These are phyloP conservation scores for Pleoardoris graminearum DNA, from an alignment of 2,329 filamentous ascomycete species.

Conservation along the genomic window DNA sequence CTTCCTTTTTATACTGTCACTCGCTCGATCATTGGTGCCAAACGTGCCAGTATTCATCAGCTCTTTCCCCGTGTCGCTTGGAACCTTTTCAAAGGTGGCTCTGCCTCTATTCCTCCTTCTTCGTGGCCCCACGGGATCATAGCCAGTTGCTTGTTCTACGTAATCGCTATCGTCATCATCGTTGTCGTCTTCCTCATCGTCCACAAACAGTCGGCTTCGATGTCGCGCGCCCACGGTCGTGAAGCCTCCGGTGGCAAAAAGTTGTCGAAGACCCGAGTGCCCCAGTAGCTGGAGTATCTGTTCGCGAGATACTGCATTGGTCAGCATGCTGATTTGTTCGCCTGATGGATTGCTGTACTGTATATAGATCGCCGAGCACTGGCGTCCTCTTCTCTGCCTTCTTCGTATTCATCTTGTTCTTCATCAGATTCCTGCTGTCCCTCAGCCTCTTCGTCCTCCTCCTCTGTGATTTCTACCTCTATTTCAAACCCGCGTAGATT, in stretches of 20 bases:
- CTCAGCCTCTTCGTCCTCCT: conserved; percentile 46
- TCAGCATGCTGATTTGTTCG: conserved; percentile 5
- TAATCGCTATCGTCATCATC: conserved; percentile 22
- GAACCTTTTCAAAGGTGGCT: conserved; percentile 74
- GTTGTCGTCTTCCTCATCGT: conserved; percentile 16
- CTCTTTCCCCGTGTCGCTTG: conserved; percentile 73
- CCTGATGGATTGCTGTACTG: conserved; percentile 15
- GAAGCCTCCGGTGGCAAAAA: conserved; percentile 47
- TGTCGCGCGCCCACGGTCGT: conserved; percentile 19
- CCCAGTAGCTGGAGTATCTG: conserved; percentile 61
- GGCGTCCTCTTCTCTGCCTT: conserved; percentile 31
- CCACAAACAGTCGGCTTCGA: conserved; percentile 1
- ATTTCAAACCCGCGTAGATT: conserved; percentile 49
- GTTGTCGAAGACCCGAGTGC: conserved; percentile 56
- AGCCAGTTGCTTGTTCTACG: conserved; percentile 35
- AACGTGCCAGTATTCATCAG: conserved; percentile 85
- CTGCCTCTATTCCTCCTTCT: conserved; percentile 53
- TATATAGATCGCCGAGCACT: conserved; percentile 17
- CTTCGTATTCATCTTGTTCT: conserved; percentile 39
- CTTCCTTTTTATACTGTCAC: conserved; percentile 61
- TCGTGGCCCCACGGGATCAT: conserved; percentile 38
- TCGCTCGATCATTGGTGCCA: conserved; percentile 64
- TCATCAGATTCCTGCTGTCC: conserved; percentile 39
- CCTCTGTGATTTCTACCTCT: conserved; percentile 46
- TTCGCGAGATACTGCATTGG: conserved; percentile 49